Evolutionary conservation across 441 rosid genomes (phyloP), one percentile per base, ranked within the genome.

Genomic region (Pelargonium myrrhifolium): DNA sequence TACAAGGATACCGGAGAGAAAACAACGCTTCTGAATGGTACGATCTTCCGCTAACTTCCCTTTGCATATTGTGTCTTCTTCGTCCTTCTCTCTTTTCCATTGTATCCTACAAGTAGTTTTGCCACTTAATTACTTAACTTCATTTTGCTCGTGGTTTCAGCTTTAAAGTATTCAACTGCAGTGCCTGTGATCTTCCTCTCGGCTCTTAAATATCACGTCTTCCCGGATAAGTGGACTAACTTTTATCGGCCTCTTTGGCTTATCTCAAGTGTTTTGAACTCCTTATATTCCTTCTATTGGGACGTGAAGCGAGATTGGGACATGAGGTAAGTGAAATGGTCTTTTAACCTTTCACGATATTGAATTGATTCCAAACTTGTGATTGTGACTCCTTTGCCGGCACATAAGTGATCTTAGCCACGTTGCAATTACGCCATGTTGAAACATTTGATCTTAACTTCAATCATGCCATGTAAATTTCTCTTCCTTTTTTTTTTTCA

Each of bases 101-200:
- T 37, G 40, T 37, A 37, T 37, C 9, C 9, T 56, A 21, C 28
- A 56, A 9, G 53, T 37, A 37, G 49, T 43, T 64, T 39, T 75
- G 49, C 65, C 53, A 66, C 62, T 58, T 66, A 61, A 20, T 18
- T 67, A 68, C 17, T 40, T 78, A 71, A 78, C 74, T 71, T 68
- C 14, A 39, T 69, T 67, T 37, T 84, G 53, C 55, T 67, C 72
- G 1, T 79, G 71, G 74, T 81, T 82, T 77, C 94, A 94, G 99
- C 99, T 47, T 78, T 83, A 68, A 94, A 94, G 70, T 92, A 94
- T 80, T 84, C 86, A 6, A 92, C 99, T 0, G 91, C 98, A 4
- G 89, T 93, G 39, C 99, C 98, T 8, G 98, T 94, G 77, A 87
- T 94, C 78, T 92, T 89, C 77, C 96, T 94, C 14, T 94, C 99